Conservation (phyloP, 1,284 basidiomycete species). For the Ustilago lituana region DNA sequence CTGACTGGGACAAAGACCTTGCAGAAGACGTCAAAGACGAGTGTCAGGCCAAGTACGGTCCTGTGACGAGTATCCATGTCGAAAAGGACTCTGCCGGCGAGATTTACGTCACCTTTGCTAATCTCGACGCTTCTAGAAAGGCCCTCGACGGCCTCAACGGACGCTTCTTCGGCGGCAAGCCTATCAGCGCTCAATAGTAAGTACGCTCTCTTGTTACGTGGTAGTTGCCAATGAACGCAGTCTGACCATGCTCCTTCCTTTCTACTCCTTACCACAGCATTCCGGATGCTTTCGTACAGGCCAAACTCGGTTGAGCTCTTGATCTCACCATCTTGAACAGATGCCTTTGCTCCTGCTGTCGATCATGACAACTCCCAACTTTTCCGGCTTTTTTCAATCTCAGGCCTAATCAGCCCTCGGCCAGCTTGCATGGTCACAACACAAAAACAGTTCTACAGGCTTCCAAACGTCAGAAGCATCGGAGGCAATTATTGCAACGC, state of each 20-base stretch:
- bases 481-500: too few species aligned
- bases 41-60: conserved; percentile 89
- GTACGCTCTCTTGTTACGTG: conserved; percentile 9
- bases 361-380: neutral
- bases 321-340: neutral
- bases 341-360: neutral
- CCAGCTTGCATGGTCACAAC: too few species aligned
- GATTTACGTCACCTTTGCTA: conserved; percentile 92
- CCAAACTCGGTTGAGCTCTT: conserved; percentile 43
- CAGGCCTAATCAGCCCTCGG: too few species aligned
- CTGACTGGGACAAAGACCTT: conserved; percentile 94
- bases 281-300: conserved; percentile 54
- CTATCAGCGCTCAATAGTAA: conserved; percentile 62
- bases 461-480: neutral
- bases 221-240: neutral
- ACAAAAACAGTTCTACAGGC: neutral
- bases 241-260: neutral
- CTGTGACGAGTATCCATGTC: conserved; percentile 85
- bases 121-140: conserved; percentile 80
- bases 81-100: conserved; percentile 91
- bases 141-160: conserved; percentile 90
- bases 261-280: conserved; percentile 19
- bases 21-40: conserved; percentile 95
- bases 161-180: conserved; percentile 70
- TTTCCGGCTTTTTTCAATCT: neutral